A percentile compares a stretch with the other conserved stretches of the same genome.
Evolutionary conservation across 2,329 filamentous ascomycete genomes (phyloP).

Genomic region (Paecilomyces dactylethromorphus): DNA sequence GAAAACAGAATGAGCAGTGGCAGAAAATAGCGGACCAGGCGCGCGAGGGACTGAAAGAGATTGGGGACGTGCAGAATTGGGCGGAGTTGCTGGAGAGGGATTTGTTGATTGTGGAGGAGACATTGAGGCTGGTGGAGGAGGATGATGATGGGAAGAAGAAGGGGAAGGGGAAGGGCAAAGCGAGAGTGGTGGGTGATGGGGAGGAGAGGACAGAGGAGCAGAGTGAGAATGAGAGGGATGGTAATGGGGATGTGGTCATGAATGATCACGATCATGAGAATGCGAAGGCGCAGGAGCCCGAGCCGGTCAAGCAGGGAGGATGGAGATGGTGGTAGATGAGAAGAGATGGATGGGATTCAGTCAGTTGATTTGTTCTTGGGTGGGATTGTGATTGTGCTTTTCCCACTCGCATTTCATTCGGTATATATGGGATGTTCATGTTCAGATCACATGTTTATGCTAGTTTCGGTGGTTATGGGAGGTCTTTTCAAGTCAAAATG

Average conservation of each 20-base stretch:
- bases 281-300: not conserved
- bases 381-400: not conserved
- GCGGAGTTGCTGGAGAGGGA: conserved; percentile 54
- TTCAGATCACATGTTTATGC: too few relatives aligned
- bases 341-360: not conserved
- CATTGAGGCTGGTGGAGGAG: conserved; percentile 30
- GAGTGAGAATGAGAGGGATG: conserved; percentile 7
- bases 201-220: not conserved
- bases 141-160: conserved; percentile 10
- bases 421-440: too few relatives aligned
- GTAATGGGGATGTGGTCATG: conserved; percentile 7
- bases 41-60: conserved; percentile 52
- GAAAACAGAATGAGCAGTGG: conserved; percentile 48
- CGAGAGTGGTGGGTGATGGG: not conserved
- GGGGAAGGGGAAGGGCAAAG: not conserved
- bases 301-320: not conserved
- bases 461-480: not conserved
- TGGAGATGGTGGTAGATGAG: not conserved
- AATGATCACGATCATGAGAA: not conserved
- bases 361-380: not conserved
- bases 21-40: conserved; percentile 49
- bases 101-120: conserved; percentile 38
- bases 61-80: conserved; percentile 62
- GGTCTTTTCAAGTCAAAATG: not conserved
- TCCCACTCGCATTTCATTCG: not conserved